Evolutionary conservation across 2,329 filamentous ascomycete species (phyloP).

Genomic region (Microcera coccophila): DNA sequence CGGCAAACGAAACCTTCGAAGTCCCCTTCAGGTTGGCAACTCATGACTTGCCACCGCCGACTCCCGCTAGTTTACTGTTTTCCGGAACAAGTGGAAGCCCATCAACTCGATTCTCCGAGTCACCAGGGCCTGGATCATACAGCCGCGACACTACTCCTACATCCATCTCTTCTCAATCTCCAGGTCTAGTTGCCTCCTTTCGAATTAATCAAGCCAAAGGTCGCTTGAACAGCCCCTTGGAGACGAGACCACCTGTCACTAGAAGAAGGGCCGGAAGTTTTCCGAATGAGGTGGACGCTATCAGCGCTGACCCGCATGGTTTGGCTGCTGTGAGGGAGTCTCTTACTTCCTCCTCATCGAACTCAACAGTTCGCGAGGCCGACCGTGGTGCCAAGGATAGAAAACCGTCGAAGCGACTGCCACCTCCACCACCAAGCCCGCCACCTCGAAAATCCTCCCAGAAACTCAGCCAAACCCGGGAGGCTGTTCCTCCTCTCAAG

Average conservation of each 20-base stretch:
- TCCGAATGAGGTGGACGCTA: constrained; percentile 47
- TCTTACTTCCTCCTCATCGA: constrained; percentile 67
- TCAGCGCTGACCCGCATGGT: constrained; percentile 49
- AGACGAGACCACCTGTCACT: constrained; percentile 57
- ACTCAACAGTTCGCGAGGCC: constrained; percentile 60
- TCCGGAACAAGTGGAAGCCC: constrained; percentile 66
- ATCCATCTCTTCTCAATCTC: constrained; percentile 72
- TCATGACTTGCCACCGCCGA: constrained; percentile 63
- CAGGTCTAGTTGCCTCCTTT: constrained; percentile 52
- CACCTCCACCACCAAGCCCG: constrained; percentile 55
- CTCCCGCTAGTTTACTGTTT: constrained; percentile 52
- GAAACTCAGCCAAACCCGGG: constrained; percentile 42
- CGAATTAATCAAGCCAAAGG: constrained; percentile 44
- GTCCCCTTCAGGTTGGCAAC: constrained; percentile 56
- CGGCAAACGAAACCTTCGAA: constrained; percentile 38
- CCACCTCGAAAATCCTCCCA: constrained; percentile 60
- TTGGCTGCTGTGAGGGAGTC: constrained; percentile 66
- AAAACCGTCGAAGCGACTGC: constrained; percentile 39
- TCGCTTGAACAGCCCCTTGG: constrained; percentile 53
- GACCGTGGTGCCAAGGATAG: constrained; percentile 41
- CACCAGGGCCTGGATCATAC: constrained; percentile 64
- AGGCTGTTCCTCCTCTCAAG: constrained; percentile 39
- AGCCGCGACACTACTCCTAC: constrained; percentile 76
- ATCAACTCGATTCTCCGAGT: constrained; percentile 72
- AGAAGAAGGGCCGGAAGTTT: constrained; percentile 54